Base-by-base conservation (phyloP, 108 stramenopile genomes). In the Skeletonema tropicum region DNA sequence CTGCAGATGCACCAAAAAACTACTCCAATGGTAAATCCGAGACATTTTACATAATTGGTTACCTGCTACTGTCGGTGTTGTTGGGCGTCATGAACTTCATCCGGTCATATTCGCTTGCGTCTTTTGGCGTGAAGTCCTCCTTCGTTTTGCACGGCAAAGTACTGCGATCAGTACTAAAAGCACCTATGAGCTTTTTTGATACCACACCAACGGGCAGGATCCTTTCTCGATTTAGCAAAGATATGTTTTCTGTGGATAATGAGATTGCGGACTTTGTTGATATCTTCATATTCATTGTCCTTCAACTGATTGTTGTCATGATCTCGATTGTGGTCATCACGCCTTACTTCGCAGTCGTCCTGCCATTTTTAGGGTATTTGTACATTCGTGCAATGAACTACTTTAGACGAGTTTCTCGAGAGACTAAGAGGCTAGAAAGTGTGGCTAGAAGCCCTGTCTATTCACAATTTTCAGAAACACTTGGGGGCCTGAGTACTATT, bases 381-480 rank as follows among this genome's bases (percentile, higher is more conserved):
- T 94, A 94, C 75, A 73, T 91, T 17, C 57, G 64, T 12, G 71
- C 90, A n/a, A 79, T 91, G 78, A 88, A 91, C 49, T 90, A 87
- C 59, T 95, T 88, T 76, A 78, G 94, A 15, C 87, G 57, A 60
- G 90, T 88, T 1, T 87, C 83, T 49, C 86, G 86, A 6, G 93
- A 86, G 79, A 92, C 88, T 0, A 93, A 95, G 84, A 77, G 98
- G 9, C 74, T 98, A 14, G 98, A 98, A 57, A 87, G 90, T 65
- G 83, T 97, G 36, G 80, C 90, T 0, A 77, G 97, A 61, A 92
- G 90, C n/a, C 98, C 98, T 21, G 88, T 98, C 4, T 98, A 90
- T 83, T 85, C 95, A 12, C 94, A 95, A 52, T 98, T 98, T 75
- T 83, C 90, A n/a, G 97, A 98, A 89, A 95, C 95, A 10, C 76